Percentiles rank a stretch among this genome's conserved stretches.
Conservation (phyloP, 2,329 filamentous ascomycete genomes). For the Sclerotinia borealis region DNA sequence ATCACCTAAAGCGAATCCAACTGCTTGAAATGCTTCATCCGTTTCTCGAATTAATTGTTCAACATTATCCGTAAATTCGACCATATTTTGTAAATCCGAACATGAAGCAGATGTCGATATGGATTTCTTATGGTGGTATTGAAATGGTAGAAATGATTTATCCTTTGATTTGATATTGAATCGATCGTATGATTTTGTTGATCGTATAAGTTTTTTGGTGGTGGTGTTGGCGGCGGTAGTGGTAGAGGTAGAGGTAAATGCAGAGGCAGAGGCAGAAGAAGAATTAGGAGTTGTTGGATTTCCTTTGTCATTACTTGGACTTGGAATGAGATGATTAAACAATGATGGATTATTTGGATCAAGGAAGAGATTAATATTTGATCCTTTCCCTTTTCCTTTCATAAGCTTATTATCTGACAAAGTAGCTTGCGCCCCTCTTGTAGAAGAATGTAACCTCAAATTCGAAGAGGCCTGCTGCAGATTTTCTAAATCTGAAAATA, state of each 20-base stretch:
- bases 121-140: background rate
- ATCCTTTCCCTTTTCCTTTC: background rate
- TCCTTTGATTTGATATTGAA: background rate
- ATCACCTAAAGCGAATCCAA: slow-evolving; percentile 39
- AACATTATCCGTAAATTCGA: slow-evolving; percentile 24
- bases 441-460: slow-evolving; percentile 3
- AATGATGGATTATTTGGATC: background rate
- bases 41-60: slow-evolving; percentile 44
- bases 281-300: background rate
- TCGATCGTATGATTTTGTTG: background rate
- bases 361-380: slow-evolving; percentile 6
- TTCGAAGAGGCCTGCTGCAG: background rate
- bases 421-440: slow-evolving; percentile 10
- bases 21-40: slow-evolving; percentile 45
- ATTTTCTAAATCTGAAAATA: slow-evolving; percentile 7
- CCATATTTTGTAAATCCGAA: slow-evolving; percentile 26
- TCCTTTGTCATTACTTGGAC: background rate
- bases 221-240: background rate
- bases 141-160: background rate
- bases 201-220: background rate
- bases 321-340: background rate
- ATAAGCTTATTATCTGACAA: slow-evolving; percentile 12
- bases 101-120: slow-evolving; percentile 15
- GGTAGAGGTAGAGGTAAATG: background rate
- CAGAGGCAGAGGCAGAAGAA: background rate